Conservation (phyloP, 257 asterid genomes). For the Jasminum sambac region DNA sequence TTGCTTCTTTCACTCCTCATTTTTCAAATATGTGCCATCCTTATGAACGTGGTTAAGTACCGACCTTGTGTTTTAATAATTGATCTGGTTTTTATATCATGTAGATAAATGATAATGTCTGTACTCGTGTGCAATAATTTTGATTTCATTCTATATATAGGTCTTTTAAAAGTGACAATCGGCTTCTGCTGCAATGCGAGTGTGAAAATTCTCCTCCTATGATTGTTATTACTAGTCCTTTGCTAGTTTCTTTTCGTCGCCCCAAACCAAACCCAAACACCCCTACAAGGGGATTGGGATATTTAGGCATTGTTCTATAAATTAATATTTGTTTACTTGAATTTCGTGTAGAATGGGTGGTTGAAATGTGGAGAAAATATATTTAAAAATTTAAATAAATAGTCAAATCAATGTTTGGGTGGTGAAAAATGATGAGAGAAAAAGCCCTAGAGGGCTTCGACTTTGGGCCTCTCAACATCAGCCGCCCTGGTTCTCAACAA, state of each 20-base stretch:
- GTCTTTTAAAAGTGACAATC: constrained; percentile 5
- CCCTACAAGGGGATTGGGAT: not conserved
- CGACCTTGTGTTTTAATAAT: not conserved
- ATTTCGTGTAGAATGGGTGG: too few relatives aligned
- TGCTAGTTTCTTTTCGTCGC: not conserved
- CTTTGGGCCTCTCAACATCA: too few relatives aligned
- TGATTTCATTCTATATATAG: not conserved
- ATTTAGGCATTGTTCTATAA: too few relatives aligned
- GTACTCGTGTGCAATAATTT: not conserved
- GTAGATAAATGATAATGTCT: not conserved
- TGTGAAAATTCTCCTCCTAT: not conserved
- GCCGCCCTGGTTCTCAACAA: too few relatives aligned
- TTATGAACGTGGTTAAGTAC: not conserved
- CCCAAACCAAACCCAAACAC: too few relatives aligned
- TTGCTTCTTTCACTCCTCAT: not conserved
- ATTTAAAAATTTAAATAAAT: too few relatives aligned
- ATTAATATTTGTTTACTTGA: too few relatives aligned
- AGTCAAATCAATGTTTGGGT: too few relatives aligned
- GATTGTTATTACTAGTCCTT: not conserved
- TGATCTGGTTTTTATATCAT: not conserved
- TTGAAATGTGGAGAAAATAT: too few relatives aligned
- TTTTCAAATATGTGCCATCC: not conserved
- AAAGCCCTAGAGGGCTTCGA: too few relatives aligned
- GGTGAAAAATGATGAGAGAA: too few relatives aligned
- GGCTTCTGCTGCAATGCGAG: not conserved